Conservation (phyloP, 225 moss, liverwort and hornwort species). For the Thuidium tamariscinum region DNA sequence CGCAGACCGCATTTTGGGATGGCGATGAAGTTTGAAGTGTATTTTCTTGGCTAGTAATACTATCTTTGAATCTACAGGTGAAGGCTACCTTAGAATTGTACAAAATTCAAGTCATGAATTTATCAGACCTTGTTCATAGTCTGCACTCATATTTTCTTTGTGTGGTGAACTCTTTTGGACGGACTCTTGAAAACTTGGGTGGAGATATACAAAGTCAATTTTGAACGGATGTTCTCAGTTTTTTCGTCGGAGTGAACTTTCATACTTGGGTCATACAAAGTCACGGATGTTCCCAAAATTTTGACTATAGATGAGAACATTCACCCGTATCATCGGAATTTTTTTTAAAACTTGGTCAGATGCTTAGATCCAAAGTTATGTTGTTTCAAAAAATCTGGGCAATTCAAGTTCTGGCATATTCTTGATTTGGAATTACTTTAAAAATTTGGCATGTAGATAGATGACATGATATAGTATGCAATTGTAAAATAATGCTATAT, state of each 20-base stretch:
- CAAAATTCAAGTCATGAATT: neutral
- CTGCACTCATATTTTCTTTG: neutral
- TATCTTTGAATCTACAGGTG: neutral
- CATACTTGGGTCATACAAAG: neutral
- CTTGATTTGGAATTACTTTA: neutral
- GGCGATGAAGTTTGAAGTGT: neutral
- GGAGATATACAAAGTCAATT: neutral
- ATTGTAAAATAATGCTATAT: too few species aligned
- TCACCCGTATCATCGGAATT: neutral
- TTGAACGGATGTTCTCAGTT: neutral
- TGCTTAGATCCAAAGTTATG: neutral
- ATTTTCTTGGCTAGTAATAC: neutral
- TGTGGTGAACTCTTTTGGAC: neutral
- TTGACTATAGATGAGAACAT: neutral
- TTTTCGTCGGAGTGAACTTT: neutral
- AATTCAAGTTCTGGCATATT: neutral
- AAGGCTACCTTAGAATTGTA: neutral
- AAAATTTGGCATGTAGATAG: neutral
- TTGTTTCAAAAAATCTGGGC: rapidly evolving
- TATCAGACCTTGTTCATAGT: neutral
- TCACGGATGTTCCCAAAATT: neutral
- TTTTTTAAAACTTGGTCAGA: neutral
- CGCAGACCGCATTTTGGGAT: neutral
- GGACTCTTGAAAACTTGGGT: neutral
- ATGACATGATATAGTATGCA: too few species aligned